A percentile compares a stretch with the other conserved stretches of the same genome.
These are phyloP conservation scores for Sclerotinia borealis DNA, from an alignment of 2,329 filamentous ascomycete species.

Conservation along the genomic window DNA sequence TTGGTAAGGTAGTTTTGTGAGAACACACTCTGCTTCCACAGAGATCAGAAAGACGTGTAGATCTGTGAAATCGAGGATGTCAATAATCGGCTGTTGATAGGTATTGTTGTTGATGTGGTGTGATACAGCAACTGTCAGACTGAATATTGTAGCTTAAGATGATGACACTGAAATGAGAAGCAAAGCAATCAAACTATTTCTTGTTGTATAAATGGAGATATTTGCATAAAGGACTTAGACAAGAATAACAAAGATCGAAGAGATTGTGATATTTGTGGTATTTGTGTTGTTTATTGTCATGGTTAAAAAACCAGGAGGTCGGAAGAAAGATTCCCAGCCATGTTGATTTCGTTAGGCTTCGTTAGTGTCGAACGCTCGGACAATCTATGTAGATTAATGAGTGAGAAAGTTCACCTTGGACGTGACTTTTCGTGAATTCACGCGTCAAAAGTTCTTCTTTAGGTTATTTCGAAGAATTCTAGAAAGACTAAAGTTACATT, in stretches of 20 bases:
- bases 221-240: constrained; percentile 7
- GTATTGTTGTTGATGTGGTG: not conserved
- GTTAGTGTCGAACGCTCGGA: constrained; percentile 4
- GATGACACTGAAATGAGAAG: constrained; percentile 2
- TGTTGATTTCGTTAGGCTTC: constrained; percentile 6
- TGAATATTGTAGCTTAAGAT: not conserved
- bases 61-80: not conserved
- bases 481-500: not conserved
- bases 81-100: not conserved
- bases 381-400: not conserved
- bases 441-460: not conserved
- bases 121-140: not conserved
- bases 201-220: constrained; percentile 1
- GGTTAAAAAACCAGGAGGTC: constrained; percentile 5
- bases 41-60: not conserved
- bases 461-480: not conserved
- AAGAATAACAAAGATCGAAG: constrained; percentile 2
- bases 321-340: constrained; percentile 9
- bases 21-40: not conserved
- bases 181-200: not conserved
- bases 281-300: constrained; percentile 5
- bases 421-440: constrained; percentile 1
- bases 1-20: not conserved
- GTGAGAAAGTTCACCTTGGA: not conserved
- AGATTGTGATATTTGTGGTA: constrained; percentile 7